phyloP scores from a whole-genome alignment of 2,329 filamentous ascomycete genomes.

The Colletotrichum falcatum region DNA sequence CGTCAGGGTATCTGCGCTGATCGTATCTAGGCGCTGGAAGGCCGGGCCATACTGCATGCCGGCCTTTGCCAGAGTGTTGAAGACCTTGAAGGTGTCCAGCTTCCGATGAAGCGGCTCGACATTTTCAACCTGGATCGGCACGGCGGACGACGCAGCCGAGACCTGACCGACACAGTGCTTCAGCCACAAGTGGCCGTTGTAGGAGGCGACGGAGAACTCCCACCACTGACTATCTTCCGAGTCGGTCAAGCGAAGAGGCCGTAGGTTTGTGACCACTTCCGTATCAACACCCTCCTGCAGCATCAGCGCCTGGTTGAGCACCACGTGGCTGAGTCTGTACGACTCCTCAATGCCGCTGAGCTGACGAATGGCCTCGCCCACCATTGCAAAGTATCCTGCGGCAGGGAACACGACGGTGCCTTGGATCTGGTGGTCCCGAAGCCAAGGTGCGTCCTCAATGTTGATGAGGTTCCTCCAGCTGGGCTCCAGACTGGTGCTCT shows the following conservation, averaged over 20 bases:
- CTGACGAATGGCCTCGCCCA: slow-evolving; percentile 32
- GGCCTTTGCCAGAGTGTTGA: too few relatives aligned
- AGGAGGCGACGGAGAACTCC: neutral
- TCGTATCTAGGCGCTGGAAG: too few relatives aligned
- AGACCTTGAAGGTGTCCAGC: neutral
- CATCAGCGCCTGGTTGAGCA: slow-evolving; percentile 2
- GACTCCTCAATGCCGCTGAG: neutral
- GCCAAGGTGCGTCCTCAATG: slow-evolving; percentile 56
- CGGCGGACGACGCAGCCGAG: neutral
- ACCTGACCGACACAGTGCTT: neutral
- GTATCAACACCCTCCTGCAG: accelerated
- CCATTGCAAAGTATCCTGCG: slow-evolving; percentile 57
- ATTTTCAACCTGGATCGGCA: too few relatives aligned
- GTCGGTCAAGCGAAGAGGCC: neutral
- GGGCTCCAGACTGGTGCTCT: slow-evolving; percentile 50
- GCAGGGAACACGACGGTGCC: slow-evolving; percentile 60
- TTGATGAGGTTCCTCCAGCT: slow-evolving; percentile 54
- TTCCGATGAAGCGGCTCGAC: neutral
- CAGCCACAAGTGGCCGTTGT: neutral
- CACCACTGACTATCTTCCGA: slow-evolving; percentile 2
- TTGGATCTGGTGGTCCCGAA: slow-evolving; percentile 61
- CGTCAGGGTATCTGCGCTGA: too few relatives aligned
- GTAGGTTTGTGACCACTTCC: neutral
- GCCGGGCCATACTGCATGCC: too few relatives aligned
- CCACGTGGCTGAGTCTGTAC: neutral